These are phyloP conservation scores for Neofusicoccum kwambonambiense DNA, from an alignment of 2,329 filamentous ascomycete genomes.

Conservation along the genomic window DNA sequence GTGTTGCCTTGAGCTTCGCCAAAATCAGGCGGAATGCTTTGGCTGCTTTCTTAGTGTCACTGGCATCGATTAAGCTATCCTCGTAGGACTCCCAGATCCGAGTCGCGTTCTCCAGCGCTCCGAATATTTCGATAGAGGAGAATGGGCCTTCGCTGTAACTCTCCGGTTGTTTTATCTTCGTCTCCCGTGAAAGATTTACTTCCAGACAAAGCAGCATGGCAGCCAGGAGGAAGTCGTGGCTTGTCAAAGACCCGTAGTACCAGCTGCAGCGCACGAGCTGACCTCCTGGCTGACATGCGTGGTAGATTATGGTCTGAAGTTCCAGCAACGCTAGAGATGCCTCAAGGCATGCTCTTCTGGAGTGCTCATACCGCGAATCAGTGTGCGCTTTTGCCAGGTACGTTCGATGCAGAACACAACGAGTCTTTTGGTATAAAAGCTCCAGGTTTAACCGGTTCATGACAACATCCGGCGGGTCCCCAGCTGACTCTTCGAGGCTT, in stretches of 20 bases:
- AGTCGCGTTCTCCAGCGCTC: slow-evolving; percentile 8
- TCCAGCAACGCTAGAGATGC: slow-evolving; percentile 50
- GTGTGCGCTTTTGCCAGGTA: slow-evolving; percentile 46
- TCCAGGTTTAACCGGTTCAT: slow-evolving; percentile 54
- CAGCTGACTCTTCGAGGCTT: slow-evolving; percentile 43
- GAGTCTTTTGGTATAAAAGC: slow-evolving; percentile 52
- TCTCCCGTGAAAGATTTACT: slow-evolving; percentile 28
- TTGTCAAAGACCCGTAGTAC: slow-evolving; percentile 47
- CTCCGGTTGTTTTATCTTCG: background rate
- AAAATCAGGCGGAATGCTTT: slow-evolving; percentile 13
- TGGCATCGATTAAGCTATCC: slow-evolving; percentile 12
- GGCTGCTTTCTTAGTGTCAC: slow-evolving; percentile 10
- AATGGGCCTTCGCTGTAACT: background rate
- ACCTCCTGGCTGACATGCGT: slow-evolving; percentile 47
- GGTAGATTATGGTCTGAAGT: slow-evolving; percentile 51
- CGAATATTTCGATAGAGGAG: slow-evolving; percentile 2
- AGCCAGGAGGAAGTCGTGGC: slow-evolving; percentile 50
- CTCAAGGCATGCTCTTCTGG: slow-evolving; percentile 46
- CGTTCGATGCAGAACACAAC: slow-evolving; percentile 54
- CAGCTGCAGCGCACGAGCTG: slow-evolving; percentile 46
- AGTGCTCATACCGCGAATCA: slow-evolving; percentile 38
- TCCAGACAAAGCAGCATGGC: slow-evolving; percentile 51
- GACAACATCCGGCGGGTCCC: slow-evolving; percentile 51
- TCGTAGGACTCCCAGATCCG: slow-evolving; percentile 16
- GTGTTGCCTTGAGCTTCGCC: background rate